These are phyloP conservation scores for Solioccasus polychromus DNA, from an alignment of 768 basidiomycete species.

Conservation along the genomic window DNA sequence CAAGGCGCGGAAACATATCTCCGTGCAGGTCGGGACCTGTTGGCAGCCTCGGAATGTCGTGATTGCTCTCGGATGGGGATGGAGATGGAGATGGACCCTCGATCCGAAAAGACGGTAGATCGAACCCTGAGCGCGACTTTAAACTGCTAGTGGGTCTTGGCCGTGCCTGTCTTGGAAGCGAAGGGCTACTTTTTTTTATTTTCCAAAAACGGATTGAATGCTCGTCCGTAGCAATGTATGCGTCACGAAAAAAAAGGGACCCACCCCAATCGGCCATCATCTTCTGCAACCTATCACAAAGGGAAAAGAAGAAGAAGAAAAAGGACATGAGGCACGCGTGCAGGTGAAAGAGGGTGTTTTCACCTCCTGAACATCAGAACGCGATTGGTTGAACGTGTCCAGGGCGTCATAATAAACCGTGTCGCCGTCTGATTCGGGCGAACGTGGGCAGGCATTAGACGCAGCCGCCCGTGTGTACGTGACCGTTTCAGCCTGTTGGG, in stretches of 20 bases:
- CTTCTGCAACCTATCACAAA: too few species aligned
- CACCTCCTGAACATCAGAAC: slow-evolving; percentile 3
- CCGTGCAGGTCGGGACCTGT: slow-evolving; percentile 3
- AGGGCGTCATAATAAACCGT: slow-evolving; percentile 28
- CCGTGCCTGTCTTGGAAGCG: slow-evolving; percentile 10
- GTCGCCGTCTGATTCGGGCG: slow-evolving; percentile 8
- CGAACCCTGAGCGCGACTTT: slow-evolving; percentile 15
- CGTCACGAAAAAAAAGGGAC: not conserved
- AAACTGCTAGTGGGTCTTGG: not conserved
- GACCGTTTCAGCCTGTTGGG: slow-evolving; percentile 8
- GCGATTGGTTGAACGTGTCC: slow-evolving; percentile 11
- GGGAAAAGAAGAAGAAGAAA: slow-evolving; percentile 11
- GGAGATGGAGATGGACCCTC: slow-evolving; percentile 18
- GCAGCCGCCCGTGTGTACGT: slow-evolving; percentile 5
- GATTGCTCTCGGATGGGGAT: slow-evolving; percentile 6
- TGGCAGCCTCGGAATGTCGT: too few species aligned
- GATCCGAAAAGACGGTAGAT: slow-evolving; percentile 17
- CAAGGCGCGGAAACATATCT: not conserved
- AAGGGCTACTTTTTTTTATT: slow-evolving; percentile 7
- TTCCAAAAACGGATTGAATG: too few species aligned
- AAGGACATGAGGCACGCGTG: slow-evolving; percentile 12
- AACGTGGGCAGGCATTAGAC: slow-evolving; percentile 1
- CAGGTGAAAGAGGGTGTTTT: too few species aligned
- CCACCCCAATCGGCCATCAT: too few species aligned
- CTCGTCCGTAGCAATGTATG: too few species aligned